These are phyloP conservation scores for Letharia lupina DNA, from an alignment of 495 filamentous ascomycete species.

Conservation along the genomic window DNA sequence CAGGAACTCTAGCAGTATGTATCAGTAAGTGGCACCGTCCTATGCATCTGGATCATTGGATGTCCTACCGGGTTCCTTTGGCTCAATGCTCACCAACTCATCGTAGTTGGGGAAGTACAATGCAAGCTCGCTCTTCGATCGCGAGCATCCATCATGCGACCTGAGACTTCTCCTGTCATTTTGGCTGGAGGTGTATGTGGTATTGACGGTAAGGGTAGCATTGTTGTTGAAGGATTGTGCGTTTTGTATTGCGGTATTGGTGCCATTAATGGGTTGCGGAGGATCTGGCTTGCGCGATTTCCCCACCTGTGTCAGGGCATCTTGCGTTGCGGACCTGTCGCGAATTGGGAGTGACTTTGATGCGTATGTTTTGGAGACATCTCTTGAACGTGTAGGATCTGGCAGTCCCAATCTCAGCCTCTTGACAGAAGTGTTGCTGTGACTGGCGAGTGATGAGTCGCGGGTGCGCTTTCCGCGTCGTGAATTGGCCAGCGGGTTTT, in stretches of 20 bases:
- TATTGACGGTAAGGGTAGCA: constrained; percentile 1
- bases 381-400: constrained; percentile 9
- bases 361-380: background rate
- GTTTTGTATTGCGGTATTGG: constrained; percentile 1
- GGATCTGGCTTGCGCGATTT: constrained; percentile 20
- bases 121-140: constrained; percentile 81
- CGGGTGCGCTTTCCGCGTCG: constrained; percentile 23
- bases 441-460: constrained; percentile 11
- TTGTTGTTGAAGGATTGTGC: constrained; percentile 10
- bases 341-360: constrained; percentile 17
- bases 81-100: constrained; percentile 74
- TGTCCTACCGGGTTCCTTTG: constrained; percentile 61
- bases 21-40: background rate
- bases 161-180: constrained; percentile 41
- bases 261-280: constrained; percentile 11
- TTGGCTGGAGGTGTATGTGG: constrained; percentile 9
- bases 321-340: constrained; percentile 15
- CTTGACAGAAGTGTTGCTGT: constrained; percentile 17
- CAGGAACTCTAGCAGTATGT: constrained; percentile 35
- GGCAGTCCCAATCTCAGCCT: constrained; percentile 15
- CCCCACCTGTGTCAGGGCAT: constrained; percentile 18
- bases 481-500: constrained; percentile 19
- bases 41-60: background rate
- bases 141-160: constrained; percentile 42
- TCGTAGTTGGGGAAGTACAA: constrained; percentile 88